phyloP scores from a whole-genome alignment of 768 basidiomycete genomes.

The Mrakia blollopis region DNA sequence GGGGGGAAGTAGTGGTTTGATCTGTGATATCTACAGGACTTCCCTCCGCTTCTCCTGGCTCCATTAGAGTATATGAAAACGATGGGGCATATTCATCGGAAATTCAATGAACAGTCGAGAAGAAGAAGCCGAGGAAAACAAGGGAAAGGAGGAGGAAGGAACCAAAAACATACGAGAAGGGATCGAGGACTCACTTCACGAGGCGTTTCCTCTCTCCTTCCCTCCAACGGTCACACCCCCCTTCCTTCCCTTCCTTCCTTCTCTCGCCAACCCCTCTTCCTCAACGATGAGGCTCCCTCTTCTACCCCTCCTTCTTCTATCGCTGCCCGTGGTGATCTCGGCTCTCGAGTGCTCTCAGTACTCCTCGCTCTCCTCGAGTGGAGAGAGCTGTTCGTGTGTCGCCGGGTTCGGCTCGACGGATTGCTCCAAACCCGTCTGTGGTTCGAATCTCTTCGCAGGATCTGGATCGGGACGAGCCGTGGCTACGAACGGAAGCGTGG shows the following conservation, averaged over 20 bases:
- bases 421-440: not conserved
- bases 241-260: not conserved
- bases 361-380: no score
- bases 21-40: no score
- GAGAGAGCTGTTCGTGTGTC: no score
- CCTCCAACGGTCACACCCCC: not conserved
- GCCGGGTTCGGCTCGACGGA: not conserved
- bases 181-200: no score
- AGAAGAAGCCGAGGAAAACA: no score
- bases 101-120: no score
- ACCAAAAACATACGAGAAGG: not conserved
- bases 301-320: not conserved
- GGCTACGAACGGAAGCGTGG: not conserved
- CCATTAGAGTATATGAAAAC: no score
- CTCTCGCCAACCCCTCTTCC: not conserved
- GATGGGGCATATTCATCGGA: no score
- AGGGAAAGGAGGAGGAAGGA: not conserved
- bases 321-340: not conserved
- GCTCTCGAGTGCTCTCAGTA: not conserved
- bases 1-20: no score
- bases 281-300: not conserved
- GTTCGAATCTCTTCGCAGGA: not conserved
- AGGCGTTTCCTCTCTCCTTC: not conserved
- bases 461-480: not conserved
- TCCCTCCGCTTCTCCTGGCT: no score